A percentile compares a stretch with the other conserved stretches of the same genome.
These are phyloP conservation scores for Calcarisporium arbuscula DNA, from an alignment of 2,329 filamentous ascomycete genomes.

Conservation along the genomic window DNA sequence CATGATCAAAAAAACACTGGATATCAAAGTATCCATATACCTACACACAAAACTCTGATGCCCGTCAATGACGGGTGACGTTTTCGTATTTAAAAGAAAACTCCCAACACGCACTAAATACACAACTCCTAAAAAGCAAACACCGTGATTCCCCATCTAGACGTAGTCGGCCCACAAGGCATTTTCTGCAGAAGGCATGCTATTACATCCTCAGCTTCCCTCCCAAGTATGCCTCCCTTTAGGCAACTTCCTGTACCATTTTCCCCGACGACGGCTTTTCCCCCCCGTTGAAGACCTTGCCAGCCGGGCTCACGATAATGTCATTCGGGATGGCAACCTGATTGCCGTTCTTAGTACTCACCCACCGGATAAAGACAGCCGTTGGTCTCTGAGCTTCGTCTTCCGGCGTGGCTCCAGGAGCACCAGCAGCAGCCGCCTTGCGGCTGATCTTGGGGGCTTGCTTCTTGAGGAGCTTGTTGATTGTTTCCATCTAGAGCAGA, in stretches of 20 bases:
- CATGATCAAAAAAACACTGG: no score
- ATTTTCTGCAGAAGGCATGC: no score
- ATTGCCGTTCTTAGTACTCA: constrained; percentile 60
- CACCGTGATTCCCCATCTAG: no score
- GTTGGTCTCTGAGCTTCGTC: constrained; percentile 43
- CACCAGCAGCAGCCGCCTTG: constrained; percentile 36
- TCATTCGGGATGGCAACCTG: constrained; percentile 60
- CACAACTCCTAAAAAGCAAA: no score
- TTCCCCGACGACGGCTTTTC: constrained; percentile 32
- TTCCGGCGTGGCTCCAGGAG: constrained; percentile 43
- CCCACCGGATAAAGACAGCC: constrained; percentile 62
- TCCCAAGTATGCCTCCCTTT: constrained; percentile 6
- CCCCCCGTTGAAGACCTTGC: constrained; percentile 45
- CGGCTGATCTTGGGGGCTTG: constrained; percentile 70
- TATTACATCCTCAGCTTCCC: no score
- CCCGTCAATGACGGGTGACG: no score
- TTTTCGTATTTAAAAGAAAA: no score
- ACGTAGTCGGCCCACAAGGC: no score
- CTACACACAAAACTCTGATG: no score
- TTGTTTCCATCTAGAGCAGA: constrained; percentile 67
- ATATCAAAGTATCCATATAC: no score
- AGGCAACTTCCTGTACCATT: constrained; percentile 51
- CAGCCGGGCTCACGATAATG: constrained; percentile 58
- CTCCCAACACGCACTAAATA: no score
- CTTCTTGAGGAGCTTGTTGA: constrained; percentile 84